Evolutionary conservation across 2,329 filamentous ascomycete species (phyloP).

Genomic region (Calonectria leucothoes): DNA sequence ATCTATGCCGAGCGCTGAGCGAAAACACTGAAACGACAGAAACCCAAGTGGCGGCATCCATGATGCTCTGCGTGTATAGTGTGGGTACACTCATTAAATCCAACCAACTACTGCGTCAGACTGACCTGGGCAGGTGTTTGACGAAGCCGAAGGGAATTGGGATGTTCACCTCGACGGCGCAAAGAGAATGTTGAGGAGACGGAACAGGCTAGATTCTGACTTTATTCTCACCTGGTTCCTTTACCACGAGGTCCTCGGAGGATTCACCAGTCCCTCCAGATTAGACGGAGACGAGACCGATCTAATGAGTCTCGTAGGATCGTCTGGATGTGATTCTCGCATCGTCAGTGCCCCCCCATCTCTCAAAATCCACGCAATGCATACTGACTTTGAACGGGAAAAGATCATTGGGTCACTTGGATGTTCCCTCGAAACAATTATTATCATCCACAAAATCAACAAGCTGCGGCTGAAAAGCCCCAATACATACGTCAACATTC

Average conservation of each 20-base stretch:
- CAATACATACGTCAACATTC: not conserved
- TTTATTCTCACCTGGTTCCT: constrained; percentile 60
- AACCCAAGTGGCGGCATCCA: constrained; percentile 57
- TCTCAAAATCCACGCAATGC: not conserved
- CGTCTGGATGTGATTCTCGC: constrained; percentile 16
- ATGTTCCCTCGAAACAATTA: constrained; percentile 59
- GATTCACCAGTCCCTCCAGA: constrained; percentile 52
- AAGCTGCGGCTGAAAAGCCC: constrained; percentile 38
- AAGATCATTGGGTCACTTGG: constrained; percentile 60
- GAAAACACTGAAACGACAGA: constrained; percentile 42
- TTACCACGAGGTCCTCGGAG: constrained; percentile 59
- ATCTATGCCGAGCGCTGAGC: constrained; percentile 51
- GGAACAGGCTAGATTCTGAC: constrained; percentile 39
- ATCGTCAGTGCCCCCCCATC: constrained; percentile 11
- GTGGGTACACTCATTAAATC: no score
- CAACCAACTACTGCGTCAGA: no score
- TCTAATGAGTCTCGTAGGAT: constrained; percentile 13
- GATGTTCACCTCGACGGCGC: constrained; percentile 57
- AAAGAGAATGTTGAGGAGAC: constrained; percentile 48
- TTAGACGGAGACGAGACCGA: constrained; percentile 10
- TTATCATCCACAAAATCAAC: constrained; percentile 57
- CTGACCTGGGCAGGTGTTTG: constrained; percentile 54
- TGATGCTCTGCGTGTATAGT: constrained; percentile 64
- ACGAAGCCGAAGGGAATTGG: constrained; percentile 60
- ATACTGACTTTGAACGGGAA: not conserved